Evolutionary conservation across 768 basidiomycete genomes (phyloP), one percentile per base, ranked within the genome.

Genomic region (Pilatotrama ljubarskyi): DNA sequence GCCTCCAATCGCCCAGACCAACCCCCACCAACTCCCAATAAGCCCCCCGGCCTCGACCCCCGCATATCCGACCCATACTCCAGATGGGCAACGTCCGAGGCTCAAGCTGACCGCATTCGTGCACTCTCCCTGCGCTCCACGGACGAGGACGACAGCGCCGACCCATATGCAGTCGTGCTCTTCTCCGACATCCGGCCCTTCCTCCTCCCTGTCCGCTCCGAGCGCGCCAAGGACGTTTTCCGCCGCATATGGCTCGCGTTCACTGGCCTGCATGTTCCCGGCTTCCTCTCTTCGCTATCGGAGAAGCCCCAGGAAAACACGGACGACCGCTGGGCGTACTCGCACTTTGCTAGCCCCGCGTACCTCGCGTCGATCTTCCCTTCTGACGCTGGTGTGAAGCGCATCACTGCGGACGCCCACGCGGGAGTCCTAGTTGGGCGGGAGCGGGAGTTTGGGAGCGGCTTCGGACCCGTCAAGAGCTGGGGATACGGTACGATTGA

Each of bases 151-250:
- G 75, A 75, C 18, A 76, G 79, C 24, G 69, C 74, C 17, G 92
- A 94, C 69, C 92, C 91, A 6, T 91, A 90, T 67, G 76, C 84
- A 2, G 84, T 80, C 3, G 80, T 93, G 32, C 73, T 94, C 15
- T 88, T 94, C 70, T 78, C 82, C 35, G 92, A 94, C 66, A 80
- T 94, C 61, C 82, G 83, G 20, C 71, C 81, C 3, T 71, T 93
- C 14, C 71, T 91, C 44, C 62, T 77, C 48, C 59, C 73, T 8
- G 52, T 89, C 44, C 73, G 70, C 14, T 77, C 80, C 17, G 59
- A 66, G 13, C 70, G 66, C 25, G 82, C 83, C 0, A 84, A 83
- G 73, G 65, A 80, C 40, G 76, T 79, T 7, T 84, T 93, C 63
- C 84, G 91, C 4, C 68, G 85, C 43, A 80, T 83, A 22, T 93